phyloP scores from a whole-genome alignment of 208 protist genomes.

The Phytomonas serpens region DNA sequence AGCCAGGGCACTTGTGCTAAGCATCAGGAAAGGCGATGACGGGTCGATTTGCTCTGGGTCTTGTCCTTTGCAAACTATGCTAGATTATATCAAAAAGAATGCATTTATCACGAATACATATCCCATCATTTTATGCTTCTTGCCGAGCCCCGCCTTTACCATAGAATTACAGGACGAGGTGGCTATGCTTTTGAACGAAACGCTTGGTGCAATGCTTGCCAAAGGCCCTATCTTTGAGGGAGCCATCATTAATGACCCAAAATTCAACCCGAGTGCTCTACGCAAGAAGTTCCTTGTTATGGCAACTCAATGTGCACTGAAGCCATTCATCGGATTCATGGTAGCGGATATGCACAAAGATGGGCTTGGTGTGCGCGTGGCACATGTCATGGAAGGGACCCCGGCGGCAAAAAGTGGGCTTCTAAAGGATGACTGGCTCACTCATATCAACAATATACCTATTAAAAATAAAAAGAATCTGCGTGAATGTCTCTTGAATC shows the following conservation, averaged over 20 bases:
- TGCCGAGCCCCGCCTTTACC: conserved; percentile 29
- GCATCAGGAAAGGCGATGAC: conserved; percentile 30
- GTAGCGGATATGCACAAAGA: conserved; percentile 88
- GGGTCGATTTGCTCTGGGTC: conserved; percentile 48
- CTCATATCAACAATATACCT: conserved; percentile 63
- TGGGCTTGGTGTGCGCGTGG: conserved; percentile 80
- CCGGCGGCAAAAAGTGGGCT: conserved; percentile 77
- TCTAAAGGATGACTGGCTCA: conserved; percentile 83
- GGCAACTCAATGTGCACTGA: conserved; percentile 53
- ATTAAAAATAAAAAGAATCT: conserved; percentile 81
- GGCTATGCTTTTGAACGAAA: conserved; percentile 42
- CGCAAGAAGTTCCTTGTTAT: conserved; percentile 79
- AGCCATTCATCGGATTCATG: conserved; percentile 80
- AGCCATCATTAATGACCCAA: conserved; percentile 78
- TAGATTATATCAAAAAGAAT: conserved; percentile 61
- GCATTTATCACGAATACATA: conserved; percentile 69
- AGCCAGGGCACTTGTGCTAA: conserved; percentile 43
- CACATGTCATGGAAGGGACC: conserved; percentile 69
- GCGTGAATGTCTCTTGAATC: conserved; percentile 41
- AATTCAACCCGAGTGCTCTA: conserved; percentile 79
- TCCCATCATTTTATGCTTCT: conserved; percentile 75
- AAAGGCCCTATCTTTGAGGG: conserved; percentile 87
- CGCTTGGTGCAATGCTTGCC: conserved; percentile 46
- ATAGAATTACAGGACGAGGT: conserved; percentile 48
- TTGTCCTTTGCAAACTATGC: conserved; percentile 44